phyloP scores from a whole-genome alignment of 139 green algal genomes.

The Picochlorum sp. region DNA sequence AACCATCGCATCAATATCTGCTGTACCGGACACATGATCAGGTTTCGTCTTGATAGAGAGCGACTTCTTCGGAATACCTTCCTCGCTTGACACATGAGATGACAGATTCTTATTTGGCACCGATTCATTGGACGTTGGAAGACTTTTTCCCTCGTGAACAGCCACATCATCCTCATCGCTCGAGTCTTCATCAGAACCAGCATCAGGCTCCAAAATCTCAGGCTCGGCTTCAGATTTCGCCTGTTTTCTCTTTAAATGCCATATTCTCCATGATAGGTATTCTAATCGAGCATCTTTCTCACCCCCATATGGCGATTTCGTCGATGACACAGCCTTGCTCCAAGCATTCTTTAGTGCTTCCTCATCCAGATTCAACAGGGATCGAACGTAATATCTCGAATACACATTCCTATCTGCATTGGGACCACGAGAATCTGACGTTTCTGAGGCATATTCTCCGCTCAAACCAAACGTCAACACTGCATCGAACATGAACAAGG shows the following conservation, averaged over 20 bases:
- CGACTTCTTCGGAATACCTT: neutral
- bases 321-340: constrained; percentile 47
- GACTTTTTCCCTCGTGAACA: constrained; percentile 11
- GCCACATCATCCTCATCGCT: neutral
- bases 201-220: constrained; percentile 7
- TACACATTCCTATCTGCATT: constrained; percentile 37
- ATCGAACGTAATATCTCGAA: constrained; percentile 64
- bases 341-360: constrained; percentile 59
- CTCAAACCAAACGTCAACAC: constrained; percentile 41
- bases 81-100: neutral
- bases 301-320: constrained; percentile 17
- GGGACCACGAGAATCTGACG: constrained; percentile 17
- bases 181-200: neutral
- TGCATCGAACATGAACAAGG: constrained; percentile 14
- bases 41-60: constrained; percentile 1
- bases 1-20: constrained; percentile 17
- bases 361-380: constrained; percentile 66
- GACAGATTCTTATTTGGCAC: neutral
- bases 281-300: constrained; percentile 67
- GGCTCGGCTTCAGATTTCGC: constrained; percentile 14
- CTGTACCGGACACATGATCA: neutral
- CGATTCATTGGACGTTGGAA: neutral
- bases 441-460: constrained; percentile 33
- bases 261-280: constrained; percentile 80
- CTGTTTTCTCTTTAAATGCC: constrained; percentile 65